A percentile compares a stretch with the other conserved stretches of the same genome.
Evolutionary conservation across 2,329 filamentous ascomycete genomes (phyloP).

Genomic region (Chalara sp.): DNA sequence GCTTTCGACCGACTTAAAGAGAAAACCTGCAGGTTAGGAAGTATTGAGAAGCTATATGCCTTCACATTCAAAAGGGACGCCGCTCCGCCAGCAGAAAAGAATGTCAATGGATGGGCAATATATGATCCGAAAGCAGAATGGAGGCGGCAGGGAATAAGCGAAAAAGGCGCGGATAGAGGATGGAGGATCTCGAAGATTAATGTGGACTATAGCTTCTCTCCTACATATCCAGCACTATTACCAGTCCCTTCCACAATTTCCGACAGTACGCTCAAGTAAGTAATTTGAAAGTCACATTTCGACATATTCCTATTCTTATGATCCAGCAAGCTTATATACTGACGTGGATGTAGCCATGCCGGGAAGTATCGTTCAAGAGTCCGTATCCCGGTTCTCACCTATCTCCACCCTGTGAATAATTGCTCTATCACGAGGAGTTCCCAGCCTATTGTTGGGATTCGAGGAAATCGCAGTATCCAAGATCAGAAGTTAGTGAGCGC

Average conservation of each 20-base stretch:
- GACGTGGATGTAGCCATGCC: constrained; percentile 55
- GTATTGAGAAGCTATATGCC: constrained; percentile 84
- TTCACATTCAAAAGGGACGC: constrained; percentile 61
- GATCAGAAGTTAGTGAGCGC: constrained; percentile 90
- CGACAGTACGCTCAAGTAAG: constrained; percentile 79
- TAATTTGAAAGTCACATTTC: background rate
- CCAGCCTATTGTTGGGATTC: constrained; percentile 81
- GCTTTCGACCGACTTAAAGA: constrained; percentile 80
- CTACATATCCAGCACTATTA: constrained; percentile 82
- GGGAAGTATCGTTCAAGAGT: constrained; percentile 81
- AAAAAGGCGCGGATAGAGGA: constrained; percentile 52
- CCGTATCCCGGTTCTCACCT: constrained; percentile 83
- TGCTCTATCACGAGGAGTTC: constrained; percentile 94
- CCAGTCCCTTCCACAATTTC: constrained; percentile 85
- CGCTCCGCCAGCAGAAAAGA: constrained; percentile 65
- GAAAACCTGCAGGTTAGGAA: constrained; percentile 74
- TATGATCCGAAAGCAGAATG: constrained; percentile 87
- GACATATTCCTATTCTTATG: no score
- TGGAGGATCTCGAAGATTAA: constrained; percentile 94
- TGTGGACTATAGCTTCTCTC: constrained; percentile 80
- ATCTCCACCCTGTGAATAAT: constrained; percentile 94
- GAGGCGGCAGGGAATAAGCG: constrained; percentile 77
- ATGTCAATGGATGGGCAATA: constrained; percentile 71
- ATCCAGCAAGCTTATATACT: background rate
- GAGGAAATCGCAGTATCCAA: constrained; percentile 84